A percentile compares a stretch with the other conserved stretches of the same genome.
Conservation (phyloP, 192 early-diverging fungal species). For the Podochytrium sp. region DNA sequence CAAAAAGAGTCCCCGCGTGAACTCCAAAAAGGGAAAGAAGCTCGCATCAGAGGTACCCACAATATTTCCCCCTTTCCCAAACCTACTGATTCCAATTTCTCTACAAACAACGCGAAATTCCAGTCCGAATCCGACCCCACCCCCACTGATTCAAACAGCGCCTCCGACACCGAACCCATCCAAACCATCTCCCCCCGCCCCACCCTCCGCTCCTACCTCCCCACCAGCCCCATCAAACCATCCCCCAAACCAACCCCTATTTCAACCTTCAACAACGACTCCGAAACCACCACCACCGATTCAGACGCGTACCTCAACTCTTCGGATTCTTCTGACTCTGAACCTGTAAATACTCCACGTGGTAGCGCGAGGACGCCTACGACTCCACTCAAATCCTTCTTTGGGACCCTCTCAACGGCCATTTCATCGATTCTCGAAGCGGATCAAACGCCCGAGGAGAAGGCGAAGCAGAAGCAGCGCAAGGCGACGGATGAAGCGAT, state of each 20-base stretch:
- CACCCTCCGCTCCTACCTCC: not conserved
- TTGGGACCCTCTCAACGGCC: not conserved
- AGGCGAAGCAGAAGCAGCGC: constrained; percentile 3
- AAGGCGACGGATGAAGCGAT: constrained; percentile 10
- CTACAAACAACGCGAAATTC: not conserved
- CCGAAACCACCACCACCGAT: not conserved
- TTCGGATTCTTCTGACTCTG: not conserved
- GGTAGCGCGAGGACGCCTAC: not conserved
- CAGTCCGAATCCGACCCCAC: not conserved
- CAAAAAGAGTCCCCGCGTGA: not conserved
- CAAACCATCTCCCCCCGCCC: no score
- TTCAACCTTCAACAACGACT: not conserved
- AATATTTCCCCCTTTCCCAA: not conserved
- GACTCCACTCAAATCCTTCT: not conserved
- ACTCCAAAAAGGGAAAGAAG: not conserved
- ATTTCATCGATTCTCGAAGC: constrained; percentile 11
- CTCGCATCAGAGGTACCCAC: not conserved
- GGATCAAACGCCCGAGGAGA: constrained; percentile 13
- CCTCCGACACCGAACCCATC: not conserved
- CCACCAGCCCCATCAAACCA: not conserved
- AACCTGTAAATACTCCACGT: not conserved
- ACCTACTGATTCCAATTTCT: not conserved
- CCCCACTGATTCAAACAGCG: not conserved
- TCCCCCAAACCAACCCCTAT: not conserved
- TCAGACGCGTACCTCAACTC: not conserved